Conservation (phyloP, 345 rosid genomes). For the Citrus trifoliata region DNA sequence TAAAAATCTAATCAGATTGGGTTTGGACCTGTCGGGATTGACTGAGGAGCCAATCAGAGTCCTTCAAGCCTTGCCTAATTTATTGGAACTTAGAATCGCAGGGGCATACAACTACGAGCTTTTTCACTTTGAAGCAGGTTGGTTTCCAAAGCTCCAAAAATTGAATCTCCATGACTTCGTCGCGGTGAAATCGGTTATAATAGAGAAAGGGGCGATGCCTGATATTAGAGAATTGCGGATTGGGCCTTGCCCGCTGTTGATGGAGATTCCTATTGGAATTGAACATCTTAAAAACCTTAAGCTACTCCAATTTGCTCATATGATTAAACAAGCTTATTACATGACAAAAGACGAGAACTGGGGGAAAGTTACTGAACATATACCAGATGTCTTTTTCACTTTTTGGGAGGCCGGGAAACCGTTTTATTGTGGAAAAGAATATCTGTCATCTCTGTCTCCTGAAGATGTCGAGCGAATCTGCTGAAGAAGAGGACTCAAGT, state of each 20-base stretch:
- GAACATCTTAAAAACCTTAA: too few species aligned
- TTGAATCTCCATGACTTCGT: neutral
- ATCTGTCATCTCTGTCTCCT: too few species aligned
- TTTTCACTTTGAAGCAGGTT: neutral
- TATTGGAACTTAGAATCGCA: neutral
- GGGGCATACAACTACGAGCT: neutral
- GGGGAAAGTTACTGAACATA: neutral
- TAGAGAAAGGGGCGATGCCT: neutral
- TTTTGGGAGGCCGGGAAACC: rapidly evolving
- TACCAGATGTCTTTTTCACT: neutral
- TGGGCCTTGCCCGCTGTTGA: too few species aligned
- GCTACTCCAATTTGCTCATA: rapidly evolving
- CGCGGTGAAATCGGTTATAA: too few species aligned
- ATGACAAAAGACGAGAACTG: too few species aligned
- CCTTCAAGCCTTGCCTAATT: slow-evolving; percentile 3
- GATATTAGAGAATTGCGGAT: too few species aligned
- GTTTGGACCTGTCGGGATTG: neutral
- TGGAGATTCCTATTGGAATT: too few species aligned
- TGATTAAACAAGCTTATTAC: too few species aligned
- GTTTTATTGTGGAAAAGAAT: too few species aligned
- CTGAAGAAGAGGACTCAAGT: too few species aligned
- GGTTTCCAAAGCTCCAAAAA: neutral
- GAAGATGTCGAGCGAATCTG: too few species aligned
- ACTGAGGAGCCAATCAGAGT: neutral
- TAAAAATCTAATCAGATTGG: neutral